Conservation (phyloP, 345 rosid genomes). For the Iberis pinnata region DNA sequence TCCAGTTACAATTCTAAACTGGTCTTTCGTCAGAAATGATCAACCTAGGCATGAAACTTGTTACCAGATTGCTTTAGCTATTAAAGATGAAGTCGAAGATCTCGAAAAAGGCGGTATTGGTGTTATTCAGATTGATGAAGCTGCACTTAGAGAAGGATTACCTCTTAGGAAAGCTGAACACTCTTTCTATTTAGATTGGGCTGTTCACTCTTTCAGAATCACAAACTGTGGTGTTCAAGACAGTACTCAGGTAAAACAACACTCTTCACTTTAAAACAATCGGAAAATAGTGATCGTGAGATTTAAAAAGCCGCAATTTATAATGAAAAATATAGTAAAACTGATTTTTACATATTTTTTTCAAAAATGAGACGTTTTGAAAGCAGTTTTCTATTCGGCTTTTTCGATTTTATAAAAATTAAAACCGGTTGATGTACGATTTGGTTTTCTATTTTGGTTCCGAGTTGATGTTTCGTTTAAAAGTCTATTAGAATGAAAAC, state of each 20-base stretch:
- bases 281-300: too few species aligned
- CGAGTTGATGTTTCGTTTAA: too few species aligned
- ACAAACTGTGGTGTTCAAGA: slow-evolving; percentile 83
- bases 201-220: slow-evolving; percentile 98
- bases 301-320: too few species aligned
- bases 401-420: too few species aligned
- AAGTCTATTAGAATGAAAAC: too few species aligned
- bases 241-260: slow-evolving; percentile 66
- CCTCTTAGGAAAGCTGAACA: slow-evolving; percentile 89
- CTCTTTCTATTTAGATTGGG: slow-evolving; percentile 97
- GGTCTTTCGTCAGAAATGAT: slow-evolving; percentile 86
- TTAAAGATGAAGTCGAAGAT: slow-evolving; percentile 96
- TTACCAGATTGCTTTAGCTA: slow-evolving; percentile 57
- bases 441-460: too few species aligned
- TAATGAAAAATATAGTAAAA: too few species aligned
- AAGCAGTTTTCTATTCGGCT: too few species aligned
- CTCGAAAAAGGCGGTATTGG: slow-evolving; percentile 30
- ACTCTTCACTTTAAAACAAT: background rate
- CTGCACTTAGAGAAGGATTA: slow-evolving; percentile 54
- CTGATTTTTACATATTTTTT: too few species aligned
- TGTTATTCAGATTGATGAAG: slow-evolving; percentile 96
- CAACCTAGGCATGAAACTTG: background rate
- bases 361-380: too few species aligned
- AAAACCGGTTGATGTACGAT: too few species aligned
- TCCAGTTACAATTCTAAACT: slow-evolving; percentile 95